Evolutionary conservation across 495 filamentous ascomycete genomes (phyloP).

Genomic region (Podospora comata): DNA sequence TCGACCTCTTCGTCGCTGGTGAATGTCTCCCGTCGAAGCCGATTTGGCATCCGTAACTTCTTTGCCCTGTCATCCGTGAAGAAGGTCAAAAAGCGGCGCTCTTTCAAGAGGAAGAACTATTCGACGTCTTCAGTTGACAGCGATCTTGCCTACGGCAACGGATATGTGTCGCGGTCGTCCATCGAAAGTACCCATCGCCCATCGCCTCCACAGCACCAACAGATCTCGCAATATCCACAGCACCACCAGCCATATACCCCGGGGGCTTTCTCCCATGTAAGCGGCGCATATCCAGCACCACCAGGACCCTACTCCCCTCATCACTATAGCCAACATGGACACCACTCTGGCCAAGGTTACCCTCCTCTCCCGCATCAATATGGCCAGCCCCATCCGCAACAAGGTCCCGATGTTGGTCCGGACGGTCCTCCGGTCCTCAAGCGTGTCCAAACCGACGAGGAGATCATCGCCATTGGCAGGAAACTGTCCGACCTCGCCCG

Average conservation of each 20-base stretch:
- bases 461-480: constrained; percentile 47
- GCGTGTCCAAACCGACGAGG: constrained; percentile 46
- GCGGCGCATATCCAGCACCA: constrained; percentile 12
- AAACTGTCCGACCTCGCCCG: constrained; percentile 45
- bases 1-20: constrained; percentile 47
- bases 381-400: constrained; percentile 17
- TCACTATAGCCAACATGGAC: background rate
- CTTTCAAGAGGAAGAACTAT: constrained; percentile 44
- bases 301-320: constrained; percentile 18
- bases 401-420: constrained; percentile 23
- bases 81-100: constrained; percentile 44
- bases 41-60: constrained; percentile 44
- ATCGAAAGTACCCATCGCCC: constrained; percentile 24
- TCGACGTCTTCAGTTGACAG: constrained; percentile 49
- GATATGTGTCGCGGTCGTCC: constrained; percentile 45
- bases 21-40: constrained; percentile 44
- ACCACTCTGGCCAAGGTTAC: background rate
- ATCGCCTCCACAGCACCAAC: constrained; percentile 10
- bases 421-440: constrained; percentile 31
- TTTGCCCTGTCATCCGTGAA: constrained; percentile 40
- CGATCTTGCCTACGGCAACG: constrained; percentile 54
- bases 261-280: background rate
- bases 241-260: constrained; percentile 16
- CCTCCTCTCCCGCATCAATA: constrained; percentile 5
- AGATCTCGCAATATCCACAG: constrained; percentile 17